Evolutionary conservation across 1,139 yeast species (phyloP).

Genomic region (Suhomyces panamericanus): DNA sequence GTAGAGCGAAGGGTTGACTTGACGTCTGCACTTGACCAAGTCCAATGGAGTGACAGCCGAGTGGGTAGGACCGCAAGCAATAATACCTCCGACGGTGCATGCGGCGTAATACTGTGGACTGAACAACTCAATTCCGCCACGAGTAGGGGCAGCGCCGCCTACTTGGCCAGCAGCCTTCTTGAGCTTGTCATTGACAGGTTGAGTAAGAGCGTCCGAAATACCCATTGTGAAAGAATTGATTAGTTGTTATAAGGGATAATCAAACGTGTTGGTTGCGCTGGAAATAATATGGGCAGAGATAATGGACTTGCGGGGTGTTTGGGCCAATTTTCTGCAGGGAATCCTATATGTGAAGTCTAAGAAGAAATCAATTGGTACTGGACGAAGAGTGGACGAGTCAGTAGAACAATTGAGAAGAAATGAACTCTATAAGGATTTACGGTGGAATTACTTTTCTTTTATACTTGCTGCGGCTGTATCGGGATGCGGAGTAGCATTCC

Average conservation of each 20-base stretch:
- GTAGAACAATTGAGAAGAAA: not conserved
- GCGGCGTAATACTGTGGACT: constrained; percentile 75
- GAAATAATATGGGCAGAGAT: no score
- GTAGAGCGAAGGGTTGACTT: constrained; percentile 73
- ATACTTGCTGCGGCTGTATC: constrained; percentile 8
- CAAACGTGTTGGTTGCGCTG: no score
- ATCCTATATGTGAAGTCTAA: no score
- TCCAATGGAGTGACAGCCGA: constrained; percentile 90
- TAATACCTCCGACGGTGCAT: constrained; percentile 84
- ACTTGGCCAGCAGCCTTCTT: constrained; percentile 20
- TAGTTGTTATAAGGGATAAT: no score
- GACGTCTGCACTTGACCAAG: constrained; percentile 88
- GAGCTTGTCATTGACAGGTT: constrained; percentile 34
- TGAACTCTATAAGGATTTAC: not conserved
- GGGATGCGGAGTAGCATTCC: constrained; percentile 2
- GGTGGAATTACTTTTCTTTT: not conserved
- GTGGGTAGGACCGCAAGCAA: constrained; percentile 97
- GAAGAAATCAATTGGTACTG: no score
- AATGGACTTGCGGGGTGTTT: no score
- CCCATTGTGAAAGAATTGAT: constrained; percentile 4
- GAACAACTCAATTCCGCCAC: constrained; percentile 50
- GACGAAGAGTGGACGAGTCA: no score
- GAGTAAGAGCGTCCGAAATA: constrained; percentile 32
- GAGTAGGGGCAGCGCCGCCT: constrained; percentile 13
- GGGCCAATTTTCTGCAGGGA: no score